Evolutionary conservation across 1,139 yeast genomes (phyloP).

Genomic region (Zygotorulaspora mrakii): DNA sequence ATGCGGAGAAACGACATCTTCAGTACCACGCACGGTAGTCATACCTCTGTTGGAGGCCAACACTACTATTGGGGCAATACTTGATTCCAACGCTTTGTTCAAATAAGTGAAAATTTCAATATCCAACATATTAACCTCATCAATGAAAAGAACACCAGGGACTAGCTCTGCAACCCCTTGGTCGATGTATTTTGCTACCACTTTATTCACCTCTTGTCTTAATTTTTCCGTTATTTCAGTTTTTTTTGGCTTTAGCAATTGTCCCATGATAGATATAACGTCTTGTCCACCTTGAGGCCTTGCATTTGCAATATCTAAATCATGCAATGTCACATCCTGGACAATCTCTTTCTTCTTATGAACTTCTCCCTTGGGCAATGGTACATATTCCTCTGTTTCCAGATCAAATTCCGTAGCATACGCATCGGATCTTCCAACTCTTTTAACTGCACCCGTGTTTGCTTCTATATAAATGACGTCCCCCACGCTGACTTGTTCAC

Average conservation of each 20-base stretch:
- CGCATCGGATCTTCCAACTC: slow-evolving; percentile 97
- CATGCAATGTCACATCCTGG: slow-evolving; percentile 95
- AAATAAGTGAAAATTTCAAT: slow-evolving; percentile 92
- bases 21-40: slow-evolving; percentile 89
- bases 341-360: slow-evolving; percentile 98
- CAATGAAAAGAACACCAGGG: slow-evolving; percentile 96
- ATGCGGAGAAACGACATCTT: slow-evolving; percentile 84
- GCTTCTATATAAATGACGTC: slow-evolving; percentile 97
- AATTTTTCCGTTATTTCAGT: slow-evolving; percentile 98
- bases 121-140: slow-evolving; percentile 97
- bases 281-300: slow-evolving; percentile 99
- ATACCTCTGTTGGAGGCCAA: slow-evolving; percentile 93
- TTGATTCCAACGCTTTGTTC: slow-evolving; percentile 86
- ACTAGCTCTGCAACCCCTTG: slow-evolving; percentile 98
- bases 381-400: slow-evolving; percentile 98
- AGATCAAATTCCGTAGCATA: slow-evolving; percentile 97
- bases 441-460: slow-evolving; percentile 93
- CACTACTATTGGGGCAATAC: slow-evolving; percentile 91
- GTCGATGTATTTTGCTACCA: slow-evolving; percentile 91
- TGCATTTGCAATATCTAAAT: slow-evolving; percentile 92
- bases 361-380: slow-evolving; percentile 97
- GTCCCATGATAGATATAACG: slow-evolving; percentile 98
- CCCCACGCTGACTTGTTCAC: slow-evolving; percentile 91
- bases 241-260: slow-evolving; percentile 88
- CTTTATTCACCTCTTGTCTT: slow-evolving; percentile 89